Conservation (phyloP, 2,329 filamentous ascomycete species). For the Triangularia verruculosa region DNA sequence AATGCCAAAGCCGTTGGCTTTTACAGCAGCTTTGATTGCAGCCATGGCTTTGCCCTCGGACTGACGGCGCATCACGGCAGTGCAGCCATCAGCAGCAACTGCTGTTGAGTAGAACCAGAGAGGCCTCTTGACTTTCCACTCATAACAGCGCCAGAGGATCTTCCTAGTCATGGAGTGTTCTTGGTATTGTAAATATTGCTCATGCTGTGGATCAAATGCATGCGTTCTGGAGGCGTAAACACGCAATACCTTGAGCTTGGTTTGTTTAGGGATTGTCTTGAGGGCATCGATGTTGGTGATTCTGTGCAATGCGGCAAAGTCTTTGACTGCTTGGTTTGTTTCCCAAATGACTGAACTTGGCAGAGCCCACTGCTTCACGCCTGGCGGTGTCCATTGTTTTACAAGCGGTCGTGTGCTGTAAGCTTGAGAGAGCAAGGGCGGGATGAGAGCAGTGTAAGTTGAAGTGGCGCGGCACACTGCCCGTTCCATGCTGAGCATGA, state of each 20-base stretch:
- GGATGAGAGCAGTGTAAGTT: not conserved
- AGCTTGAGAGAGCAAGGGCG: not conserved
- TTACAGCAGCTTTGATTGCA: constrained; percentile 21
- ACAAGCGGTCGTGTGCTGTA: not conserved
- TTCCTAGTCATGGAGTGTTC: constrained; percentile 33
- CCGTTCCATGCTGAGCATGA: not conserved
- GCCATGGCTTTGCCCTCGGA: constrained; percentile 8
- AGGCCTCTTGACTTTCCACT: constrained; percentile 10
- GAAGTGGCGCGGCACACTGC: not conserved
- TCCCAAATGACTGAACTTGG: not conserved
- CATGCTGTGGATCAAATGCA: constrained; percentile 35
- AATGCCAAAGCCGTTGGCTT: constrained; percentile 16
- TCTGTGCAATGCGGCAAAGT: not conserved
- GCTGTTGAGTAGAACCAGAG: constrained; percentile 18
- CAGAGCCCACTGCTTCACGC: not conserved
- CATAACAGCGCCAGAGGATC: constrained; percentile 17
- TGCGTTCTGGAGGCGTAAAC: constrained; percentile 32
- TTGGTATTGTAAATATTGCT: constrained; percentile 32
- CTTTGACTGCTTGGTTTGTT: not conserved
- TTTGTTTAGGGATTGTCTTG: not conserved
- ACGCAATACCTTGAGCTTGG: constrained; percentile 9
- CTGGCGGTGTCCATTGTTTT: not conserved
- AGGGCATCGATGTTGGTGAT: not conserved
- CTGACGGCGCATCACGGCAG: constrained; percentile 12
- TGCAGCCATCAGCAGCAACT: constrained; percentile 5